These are phyloP conservation scores for Yamadazyma ubonensis DNA, from an alignment of 805 yeast species.

Conservation along the genomic window DNA sequence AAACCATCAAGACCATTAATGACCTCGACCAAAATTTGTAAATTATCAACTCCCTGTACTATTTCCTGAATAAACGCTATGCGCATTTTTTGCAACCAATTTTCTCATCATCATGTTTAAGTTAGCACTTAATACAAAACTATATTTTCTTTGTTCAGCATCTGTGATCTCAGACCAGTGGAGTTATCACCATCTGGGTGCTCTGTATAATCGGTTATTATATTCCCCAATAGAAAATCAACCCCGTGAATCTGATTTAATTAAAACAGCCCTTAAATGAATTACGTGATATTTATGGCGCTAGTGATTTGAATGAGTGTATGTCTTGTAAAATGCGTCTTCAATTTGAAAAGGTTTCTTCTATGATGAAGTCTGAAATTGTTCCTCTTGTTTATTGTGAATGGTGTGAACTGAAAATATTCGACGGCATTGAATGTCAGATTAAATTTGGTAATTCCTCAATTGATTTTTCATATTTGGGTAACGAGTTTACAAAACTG, in stretches of 20 bases:
- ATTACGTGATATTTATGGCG: conserved; percentile 33
- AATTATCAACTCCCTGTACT: background rate
- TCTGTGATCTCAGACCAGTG: conserved; percentile 1
- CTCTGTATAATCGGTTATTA: conserved; percentile 3
- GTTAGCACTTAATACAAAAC: background rate
- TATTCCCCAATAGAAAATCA: conserved; percentile 3
- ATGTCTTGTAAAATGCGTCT: conserved; percentile 47
- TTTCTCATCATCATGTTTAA: background rate
- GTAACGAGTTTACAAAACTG: conserved; percentile 45
- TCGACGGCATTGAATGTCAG: conserved; percentile 30
- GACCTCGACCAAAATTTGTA: conserved; percentile 1
- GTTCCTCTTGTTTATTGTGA: conserved; percentile 38
- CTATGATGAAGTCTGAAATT: conserved; percentile 40
- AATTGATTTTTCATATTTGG: conserved; percentile 28
- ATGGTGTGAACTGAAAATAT: conserved; percentile 43
- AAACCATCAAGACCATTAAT: conserved; percentile 4
- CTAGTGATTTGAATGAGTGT: conserved; percentile 45
- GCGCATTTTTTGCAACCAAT: background rate
- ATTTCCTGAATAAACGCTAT: background rate
- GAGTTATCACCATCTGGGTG: conserved; percentile 8
- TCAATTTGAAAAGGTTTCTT: conserved; percentile 20
- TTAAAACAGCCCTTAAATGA: conserved; percentile 16
- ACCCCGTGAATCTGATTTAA: conserved; percentile 6
- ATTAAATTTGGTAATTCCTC: conserved; percentile 27
- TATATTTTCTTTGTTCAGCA: background rate